Percentiles rank a stretch among this genome's conserved stretches.
Conservation (phyloP, 2,329 filamentous ascomycete genomes). For the Fusarium sp. region DNA sequence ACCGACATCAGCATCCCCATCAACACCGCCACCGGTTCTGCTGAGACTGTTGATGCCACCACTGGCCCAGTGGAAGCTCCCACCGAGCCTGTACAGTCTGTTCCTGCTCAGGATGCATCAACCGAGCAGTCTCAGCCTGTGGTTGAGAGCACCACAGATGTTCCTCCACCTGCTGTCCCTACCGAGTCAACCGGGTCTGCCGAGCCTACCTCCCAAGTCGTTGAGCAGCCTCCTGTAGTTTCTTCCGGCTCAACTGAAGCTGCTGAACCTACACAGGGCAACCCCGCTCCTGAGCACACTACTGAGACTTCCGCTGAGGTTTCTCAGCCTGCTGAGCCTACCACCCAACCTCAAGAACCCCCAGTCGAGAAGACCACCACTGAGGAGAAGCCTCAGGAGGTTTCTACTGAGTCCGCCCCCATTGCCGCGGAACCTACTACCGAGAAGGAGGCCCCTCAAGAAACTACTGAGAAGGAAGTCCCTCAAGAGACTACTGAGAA, state of each 20-base stretch:
- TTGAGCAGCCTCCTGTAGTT: not conserved
- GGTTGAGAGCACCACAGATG: not conserved
- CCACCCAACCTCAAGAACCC: not conserved
- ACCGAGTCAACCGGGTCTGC: not conserved
- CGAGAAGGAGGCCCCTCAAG: not conserved
- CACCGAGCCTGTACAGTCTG: not conserved
- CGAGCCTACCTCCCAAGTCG: not conserved
- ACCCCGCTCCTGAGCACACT: not conserved
- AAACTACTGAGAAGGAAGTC: not conserved
- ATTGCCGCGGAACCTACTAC: not conserved
- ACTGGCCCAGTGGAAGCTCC: not conserved
- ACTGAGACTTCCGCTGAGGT: not conserved
- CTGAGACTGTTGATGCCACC: not conserved
- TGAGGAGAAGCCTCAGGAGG: not conserved
- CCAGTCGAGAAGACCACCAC: accelerated
- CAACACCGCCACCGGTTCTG: not conserved
- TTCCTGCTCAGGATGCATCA: not conserved
- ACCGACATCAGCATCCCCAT: not conserved
- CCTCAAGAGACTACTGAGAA: not conserved
- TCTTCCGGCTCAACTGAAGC: not conserved
- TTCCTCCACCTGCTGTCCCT: not conserved
- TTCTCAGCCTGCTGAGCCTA: not conserved
- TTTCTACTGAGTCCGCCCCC: not conserved
- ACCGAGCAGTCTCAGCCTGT: not conserved
- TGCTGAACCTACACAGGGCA: not conserved